Percentiles rank a stretch among this genome's conserved stretches.
These are phyloP conservation scores for Globisporangium paroecandrum DNA, from an alignment of 352 stramenopile species.

Conservation along the genomic window DNA sequence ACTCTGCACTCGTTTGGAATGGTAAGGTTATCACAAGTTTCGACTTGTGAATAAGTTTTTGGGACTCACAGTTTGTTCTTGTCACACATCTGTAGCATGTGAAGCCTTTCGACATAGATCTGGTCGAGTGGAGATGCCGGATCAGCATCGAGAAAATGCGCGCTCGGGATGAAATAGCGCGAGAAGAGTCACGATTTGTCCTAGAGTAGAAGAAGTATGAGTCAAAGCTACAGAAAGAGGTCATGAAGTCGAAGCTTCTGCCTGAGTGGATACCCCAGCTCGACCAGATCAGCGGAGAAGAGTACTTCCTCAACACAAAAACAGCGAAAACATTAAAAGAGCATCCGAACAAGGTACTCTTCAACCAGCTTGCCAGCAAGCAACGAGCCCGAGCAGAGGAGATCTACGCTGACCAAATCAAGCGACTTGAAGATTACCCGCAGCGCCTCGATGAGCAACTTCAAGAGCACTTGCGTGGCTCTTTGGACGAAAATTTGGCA, in stretches of 20 bases:
- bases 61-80: background rate
- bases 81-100: background rate
- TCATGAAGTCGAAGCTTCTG: slow-evolving; percentile 30
- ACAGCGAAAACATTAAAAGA: slow-evolving; percentile 29
- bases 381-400: slow-evolving; percentile 26
- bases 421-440: slow-evolving; percentile 26
- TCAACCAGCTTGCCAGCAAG: slow-evolving; percentile 30
- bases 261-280: slow-evolving; percentile 45
- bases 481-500: slow-evolving; percentile 16
- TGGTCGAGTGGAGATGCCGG: slow-evolving; percentile 30
- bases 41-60: background rate
- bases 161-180: slow-evolving; percentile 20
- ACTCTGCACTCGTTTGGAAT: slow-evolving; percentile 7
- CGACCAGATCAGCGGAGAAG: slow-evolving; percentile 30
- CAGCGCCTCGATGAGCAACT: slow-evolving; percentile 20
- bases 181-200: slow-evolving; percentile 23
- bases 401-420: slow-evolving; percentile 18
- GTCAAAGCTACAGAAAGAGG: slow-evolving; percentile 34
- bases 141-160: slow-evolving; percentile 27
- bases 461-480: background rate
- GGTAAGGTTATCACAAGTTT: background rate
- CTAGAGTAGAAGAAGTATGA: slow-evolving; percentile 37
- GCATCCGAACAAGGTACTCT: slow-evolving; percentile 33
- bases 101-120: slow-evolving; percentile 18
- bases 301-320: slow-evolving; percentile 41